phyloP scores from a whole-genome alignment of 257 asterid species.

The Ehretia macrophylla region DNA sequence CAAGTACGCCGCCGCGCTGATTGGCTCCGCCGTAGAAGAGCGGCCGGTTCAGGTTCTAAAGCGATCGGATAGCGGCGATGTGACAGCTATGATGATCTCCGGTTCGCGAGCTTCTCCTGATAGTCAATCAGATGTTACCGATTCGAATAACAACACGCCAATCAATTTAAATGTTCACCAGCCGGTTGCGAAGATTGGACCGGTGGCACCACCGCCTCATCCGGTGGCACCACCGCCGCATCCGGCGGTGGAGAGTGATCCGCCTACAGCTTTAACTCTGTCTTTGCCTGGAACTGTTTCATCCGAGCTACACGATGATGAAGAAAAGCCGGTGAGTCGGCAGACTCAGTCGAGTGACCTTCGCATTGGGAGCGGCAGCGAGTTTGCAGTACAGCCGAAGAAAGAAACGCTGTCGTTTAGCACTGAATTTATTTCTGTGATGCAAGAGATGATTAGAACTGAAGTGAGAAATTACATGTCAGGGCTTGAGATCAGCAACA shows the following conservation, averaged over 20 bases:
- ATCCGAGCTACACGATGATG: background rate
- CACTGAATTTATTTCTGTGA: constrained; percentile 23
- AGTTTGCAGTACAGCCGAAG: constrained; percentile 5
- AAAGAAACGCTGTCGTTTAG: constrained; percentile 11
- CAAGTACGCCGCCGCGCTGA: background rate
- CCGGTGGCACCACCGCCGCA: constrained; percentile 14
- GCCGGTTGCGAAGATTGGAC: constrained; percentile 1
- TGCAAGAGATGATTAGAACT: constrained; percentile 30
- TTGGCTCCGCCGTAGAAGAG: constrained; percentile 12
- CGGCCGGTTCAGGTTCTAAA: constrained; percentile 27
- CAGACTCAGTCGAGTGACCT: constrained; percentile 7
- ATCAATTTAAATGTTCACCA: no score
- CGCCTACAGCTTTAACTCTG: constrained; percentile 39
- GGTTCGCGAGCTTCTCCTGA: constrained; percentile 7
- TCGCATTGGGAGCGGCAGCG: constrained; percentile 4
- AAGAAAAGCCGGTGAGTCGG: background rate
- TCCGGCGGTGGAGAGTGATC: constrained; percentile 11
- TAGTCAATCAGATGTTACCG: constrained; percentile 26
- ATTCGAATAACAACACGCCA: constrained; percentile 4
- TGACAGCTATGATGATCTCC: constrained; percentile 16
- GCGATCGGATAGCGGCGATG: constrained; percentile 28
- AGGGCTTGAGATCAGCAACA: background rate
- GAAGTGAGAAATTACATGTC: constrained; percentile 37
- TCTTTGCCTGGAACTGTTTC: constrained; percentile 23
- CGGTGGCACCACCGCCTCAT: background rate